These are phyloP conservation scores for Trametes coccinea DNA, from an alignment of 768 basidiomycete species.

Conservation along the genomic window DNA sequence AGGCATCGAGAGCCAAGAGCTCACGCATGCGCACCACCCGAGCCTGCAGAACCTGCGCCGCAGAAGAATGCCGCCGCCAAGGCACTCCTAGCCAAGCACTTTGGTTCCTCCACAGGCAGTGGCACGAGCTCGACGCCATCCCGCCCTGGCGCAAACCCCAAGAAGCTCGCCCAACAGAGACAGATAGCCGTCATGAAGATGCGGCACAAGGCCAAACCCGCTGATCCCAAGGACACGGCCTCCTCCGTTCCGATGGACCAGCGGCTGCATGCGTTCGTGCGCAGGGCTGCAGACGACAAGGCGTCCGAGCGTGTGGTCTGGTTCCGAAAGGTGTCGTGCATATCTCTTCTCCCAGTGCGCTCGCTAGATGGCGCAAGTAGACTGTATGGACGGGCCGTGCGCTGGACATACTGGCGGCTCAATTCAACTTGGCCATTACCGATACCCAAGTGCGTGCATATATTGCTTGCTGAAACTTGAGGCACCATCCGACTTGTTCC, in stretches of 20 bases:
- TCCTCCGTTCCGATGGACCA: slow-evolving; percentile 51
- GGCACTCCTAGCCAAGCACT: slow-evolving; percentile 54
- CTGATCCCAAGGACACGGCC: slow-evolving; percentile 56
- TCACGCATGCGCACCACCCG: slow-evolving; percentile 51
- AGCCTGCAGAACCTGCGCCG: slow-evolving; percentile 13
- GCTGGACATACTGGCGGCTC: slow-evolving; percentile 52
- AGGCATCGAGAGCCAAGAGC: slow-evolving; percentile 70
- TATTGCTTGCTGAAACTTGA: neutral
- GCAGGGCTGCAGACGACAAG: slow-evolving; percentile 30
- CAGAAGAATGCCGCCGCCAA: slow-evolving; percentile 50
- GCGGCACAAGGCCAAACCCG: slow-evolving; percentile 67
- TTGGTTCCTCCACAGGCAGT: slow-evolving; percentile 32
- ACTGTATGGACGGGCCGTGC: slow-evolving; percentile 57
- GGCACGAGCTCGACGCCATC: neutral
- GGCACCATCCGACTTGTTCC: neutral
- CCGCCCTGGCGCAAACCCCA: slow-evolving; percentile 45
- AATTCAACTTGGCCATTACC: slow-evolving; percentile 37
- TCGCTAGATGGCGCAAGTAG: slow-evolving; percentile 35
- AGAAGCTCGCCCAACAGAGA: slow-evolving; percentile 52
- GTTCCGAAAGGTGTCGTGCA: slow-evolving; percentile 63
- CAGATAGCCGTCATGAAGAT: slow-evolving; percentile 73
- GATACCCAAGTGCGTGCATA: slow-evolving; percentile 35
- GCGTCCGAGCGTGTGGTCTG: slow-evolving; percentile 54
- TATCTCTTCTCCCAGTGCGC: neutral
- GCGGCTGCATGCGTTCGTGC: slow-evolving; percentile 58